Percentiles rank a stretch among this genome's conserved stretches.
Evolutionary conservation across 352 stramenopile genomes (phyloP).

Genomic region (Pythium plurisporium): DNA sequence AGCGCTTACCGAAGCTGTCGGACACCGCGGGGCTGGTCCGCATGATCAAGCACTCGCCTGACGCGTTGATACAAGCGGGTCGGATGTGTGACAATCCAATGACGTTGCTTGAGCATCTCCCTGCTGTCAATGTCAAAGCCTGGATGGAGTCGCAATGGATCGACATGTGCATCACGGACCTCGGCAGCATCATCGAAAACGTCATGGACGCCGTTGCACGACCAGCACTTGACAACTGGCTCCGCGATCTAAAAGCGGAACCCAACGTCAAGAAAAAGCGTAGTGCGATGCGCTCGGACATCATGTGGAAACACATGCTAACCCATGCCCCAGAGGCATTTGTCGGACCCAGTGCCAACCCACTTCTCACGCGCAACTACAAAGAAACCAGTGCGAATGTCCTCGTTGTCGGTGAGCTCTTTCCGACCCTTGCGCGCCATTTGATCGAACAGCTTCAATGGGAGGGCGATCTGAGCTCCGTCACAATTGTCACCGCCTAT

Average conservation of each 20-base stretch:
- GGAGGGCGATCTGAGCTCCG: not conserved
- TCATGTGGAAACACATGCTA: not conserved
- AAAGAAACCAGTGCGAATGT: not conserved
- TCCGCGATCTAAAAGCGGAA: not conserved
- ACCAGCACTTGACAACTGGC: not conserved
- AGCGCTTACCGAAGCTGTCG: not conserved
- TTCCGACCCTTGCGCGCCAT: not conserved
- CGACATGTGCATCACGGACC: not conserved
- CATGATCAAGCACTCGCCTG: not conserved
- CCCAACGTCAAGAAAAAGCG: not conserved
- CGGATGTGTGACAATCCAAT: not conserved
- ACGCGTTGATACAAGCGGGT: not conserved
- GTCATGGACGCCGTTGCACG: not conserved
- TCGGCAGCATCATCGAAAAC: not conserved
- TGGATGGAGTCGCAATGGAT: conserved; percentile 1
- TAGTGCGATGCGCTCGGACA: too few species aligned
- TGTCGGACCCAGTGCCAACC: not conserved
- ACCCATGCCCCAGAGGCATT: too few species aligned
- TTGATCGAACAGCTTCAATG: not conserved
- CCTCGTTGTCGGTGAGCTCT: not conserved
- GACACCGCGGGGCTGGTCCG: not conserved
- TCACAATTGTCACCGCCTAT: not conserved
- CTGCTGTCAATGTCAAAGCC: not conserved
- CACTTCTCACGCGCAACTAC: not conserved
- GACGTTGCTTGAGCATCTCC: not conserved